Evolutionary conservation across 1,284 basidiomycete species (phyloP).

Genomic region (Microbotryomycetes sp.): DNA sequence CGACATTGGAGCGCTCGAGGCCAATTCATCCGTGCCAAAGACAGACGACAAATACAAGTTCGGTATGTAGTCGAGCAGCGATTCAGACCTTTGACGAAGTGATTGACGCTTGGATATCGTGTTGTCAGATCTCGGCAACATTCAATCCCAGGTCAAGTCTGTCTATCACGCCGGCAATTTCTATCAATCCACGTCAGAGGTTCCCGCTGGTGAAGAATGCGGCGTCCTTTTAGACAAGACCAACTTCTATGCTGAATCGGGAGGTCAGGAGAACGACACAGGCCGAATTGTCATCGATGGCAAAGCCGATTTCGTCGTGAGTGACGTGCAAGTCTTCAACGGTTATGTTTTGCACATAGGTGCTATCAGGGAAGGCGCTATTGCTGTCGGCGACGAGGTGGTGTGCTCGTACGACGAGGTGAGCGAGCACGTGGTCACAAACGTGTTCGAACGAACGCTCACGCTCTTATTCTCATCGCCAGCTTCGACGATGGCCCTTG

Average conservation of each 20-base stretch:
- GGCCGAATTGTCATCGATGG: slow-evolving; percentile 91
- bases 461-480: background rate
- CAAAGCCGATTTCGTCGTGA: slow-evolving; percentile 84
- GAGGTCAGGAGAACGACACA: slow-evolving; percentile 95
- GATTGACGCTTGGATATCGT: background rate
- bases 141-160: slow-evolving; percentile 69
- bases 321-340: slow-evolving; percentile 80
- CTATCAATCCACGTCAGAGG: slow-evolving; percentile 57
- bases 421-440: slow-evolving; percentile 19
- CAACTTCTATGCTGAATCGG: slow-evolving; percentile 96
- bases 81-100: slow-evolving; percentile 47
- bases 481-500: slow-evolving; percentile 88
- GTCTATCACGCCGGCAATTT: slow-evolving; percentile 82
- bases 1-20: slow-evolving; percentile 81
- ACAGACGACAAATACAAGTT: slow-evolving; percentile 91
- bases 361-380: slow-evolving; percentile 56
- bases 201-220: slow-evolving; percentile 59
- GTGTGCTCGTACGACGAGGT: slow-evolving; percentile 70
- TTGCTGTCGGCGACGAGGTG: slow-evolving; percentile 63
- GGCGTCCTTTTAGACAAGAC: slow-evolving; percentile 88
- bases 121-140: slow-evolving; percentile 53
- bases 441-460: slow-evolving; percentile 15
- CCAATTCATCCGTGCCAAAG: slow-evolving; percentile 73
- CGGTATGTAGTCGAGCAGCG: slow-evolving; percentile 46
- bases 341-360: slow-evolving; percentile 89